These are phyloP conservation scores for Scheffersomyces ergatensis DNA, from an alignment of 805 yeast genomes.

Conservation along the genomic window DNA sequence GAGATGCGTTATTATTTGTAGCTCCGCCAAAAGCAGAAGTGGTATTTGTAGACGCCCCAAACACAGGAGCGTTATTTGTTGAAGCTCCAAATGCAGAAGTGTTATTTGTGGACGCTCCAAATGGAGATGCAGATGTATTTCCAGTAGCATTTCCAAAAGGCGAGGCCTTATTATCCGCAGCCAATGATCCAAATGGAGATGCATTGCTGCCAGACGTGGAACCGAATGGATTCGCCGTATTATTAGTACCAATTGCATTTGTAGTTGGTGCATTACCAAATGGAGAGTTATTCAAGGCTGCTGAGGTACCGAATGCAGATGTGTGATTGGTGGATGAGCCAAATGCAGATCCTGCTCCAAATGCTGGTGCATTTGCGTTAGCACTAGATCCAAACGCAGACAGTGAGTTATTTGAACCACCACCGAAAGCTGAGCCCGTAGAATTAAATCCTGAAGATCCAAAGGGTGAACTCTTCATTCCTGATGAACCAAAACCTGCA, in stretches of 20 bases:
- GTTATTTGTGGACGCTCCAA: conserved; percentile 7
- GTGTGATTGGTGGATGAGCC: conserved; percentile 6
- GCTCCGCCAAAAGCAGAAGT: conserved; percentile 4
- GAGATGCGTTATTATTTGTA: background rate
- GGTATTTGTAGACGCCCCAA: conserved; percentile 1
- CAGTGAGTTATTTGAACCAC: conserved; percentile 1
- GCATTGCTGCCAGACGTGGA: conserved; percentile 3
- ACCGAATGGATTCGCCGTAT: conserved; percentile 6
- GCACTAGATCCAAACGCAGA: conserved; percentile 7
- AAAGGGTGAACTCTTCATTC: conserved; percentile 8
- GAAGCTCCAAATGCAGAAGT: conserved; percentile 11
- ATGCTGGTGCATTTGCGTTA: conserved; percentile 7
- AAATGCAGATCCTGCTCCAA: conserved; percentile 9
- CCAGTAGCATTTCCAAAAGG: conserved; percentile 9
- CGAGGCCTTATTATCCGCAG: conserved; percentile 7
- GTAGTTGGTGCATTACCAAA: conserved; percentile 1
- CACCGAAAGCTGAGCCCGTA: conserved; percentile 3
- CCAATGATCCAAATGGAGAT: conserved; percentile 7
- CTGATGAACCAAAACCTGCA: conserved; percentile 7
- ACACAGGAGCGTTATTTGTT: background rate
- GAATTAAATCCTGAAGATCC: conserved; percentile 10
- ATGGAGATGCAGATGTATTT: conserved; percentile 5
- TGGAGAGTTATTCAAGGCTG: conserved; percentile 5
- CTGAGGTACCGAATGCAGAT: conserved; percentile 12
- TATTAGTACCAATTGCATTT: conserved; percentile 1